These are phyloP conservation scores for Xerocomus alliaceus DNA, from an alignment of 1,284 basidiomycete species.

Conservation along the genomic window DNA sequence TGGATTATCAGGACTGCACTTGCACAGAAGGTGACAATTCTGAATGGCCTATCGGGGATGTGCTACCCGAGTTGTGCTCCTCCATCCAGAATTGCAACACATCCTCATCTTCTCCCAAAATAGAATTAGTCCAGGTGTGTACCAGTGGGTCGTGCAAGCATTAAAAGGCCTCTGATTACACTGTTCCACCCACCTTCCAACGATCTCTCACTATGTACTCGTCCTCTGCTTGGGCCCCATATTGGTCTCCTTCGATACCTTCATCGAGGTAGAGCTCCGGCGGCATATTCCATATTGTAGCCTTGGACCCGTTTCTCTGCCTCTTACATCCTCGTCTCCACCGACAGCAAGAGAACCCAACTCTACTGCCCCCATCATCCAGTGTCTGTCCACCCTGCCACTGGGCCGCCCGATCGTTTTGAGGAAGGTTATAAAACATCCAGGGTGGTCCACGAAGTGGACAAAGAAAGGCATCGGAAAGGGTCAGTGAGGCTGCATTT, in stretches of 20 bases:
- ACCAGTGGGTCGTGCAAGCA: constrained; percentile 83
- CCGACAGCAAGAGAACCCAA: not conserved
- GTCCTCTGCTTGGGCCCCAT: too few species aligned
- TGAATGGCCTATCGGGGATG: constrained; percentile 14
- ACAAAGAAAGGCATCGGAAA: constrained; percentile 91
- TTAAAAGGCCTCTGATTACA: too few species aligned
- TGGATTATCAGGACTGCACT: constrained; percentile 76
- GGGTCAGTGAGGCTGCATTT: constrained; percentile 58
- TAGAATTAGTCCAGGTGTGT: constrained; percentile 84
- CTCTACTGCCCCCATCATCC: constrained; percentile 43
- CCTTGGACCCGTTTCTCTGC: constrained; percentile 75
- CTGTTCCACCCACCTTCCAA: too few species aligned
- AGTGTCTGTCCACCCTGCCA: constrained; percentile 84
- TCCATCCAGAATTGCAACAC: constrained; percentile 93
- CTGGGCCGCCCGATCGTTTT: constrained; percentile 86
- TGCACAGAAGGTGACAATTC: constrained; percentile 53
- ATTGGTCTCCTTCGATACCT: constrained; percentile 25
- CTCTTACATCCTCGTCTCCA: constrained; percentile 53
- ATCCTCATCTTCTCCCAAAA: constrained; percentile 96
- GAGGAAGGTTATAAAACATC: constrained; percentile 85
- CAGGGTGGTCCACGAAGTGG: constrained; percentile 91
- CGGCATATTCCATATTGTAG: constrained; percentile 94
- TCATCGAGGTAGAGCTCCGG: constrained; percentile 85
- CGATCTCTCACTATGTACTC: too few species aligned
- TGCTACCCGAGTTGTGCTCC: constrained; percentile 52